phyloP scores from a whole-genome alignment of 169 alveolate genomes.

The Blepharisma undulans region DNA sequence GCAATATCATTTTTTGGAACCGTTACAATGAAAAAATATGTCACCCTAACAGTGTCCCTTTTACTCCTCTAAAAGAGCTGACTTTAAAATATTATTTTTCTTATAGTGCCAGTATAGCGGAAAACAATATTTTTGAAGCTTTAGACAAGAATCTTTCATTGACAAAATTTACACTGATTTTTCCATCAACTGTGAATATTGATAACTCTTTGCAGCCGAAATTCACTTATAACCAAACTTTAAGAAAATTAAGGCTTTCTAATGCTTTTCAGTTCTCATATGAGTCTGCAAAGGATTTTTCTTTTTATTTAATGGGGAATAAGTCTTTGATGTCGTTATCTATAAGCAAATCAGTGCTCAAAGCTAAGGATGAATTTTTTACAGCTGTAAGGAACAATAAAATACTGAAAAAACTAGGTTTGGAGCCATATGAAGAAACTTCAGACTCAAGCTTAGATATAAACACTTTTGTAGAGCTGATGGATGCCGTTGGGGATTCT shows the following conservation, averaged over 20 bases:
- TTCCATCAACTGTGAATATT: not conserved
- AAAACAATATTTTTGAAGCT: not conserved
- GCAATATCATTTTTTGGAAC: not conserved
- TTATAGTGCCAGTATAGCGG: not conserved
- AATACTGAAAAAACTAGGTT: not conserved
- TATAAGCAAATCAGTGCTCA: not conserved
- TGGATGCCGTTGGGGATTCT: not conserved
- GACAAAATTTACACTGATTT: not conserved
- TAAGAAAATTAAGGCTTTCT: not conserved
- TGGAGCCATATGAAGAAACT: not conserved
- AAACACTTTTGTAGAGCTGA: constrained; percentile 2
- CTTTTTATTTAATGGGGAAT: not conserved
- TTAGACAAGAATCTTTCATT: not conserved
- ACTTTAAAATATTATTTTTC: not conserved
- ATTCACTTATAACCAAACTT: not conserved
- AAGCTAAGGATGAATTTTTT: not conserved
- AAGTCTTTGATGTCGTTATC: not conserved
- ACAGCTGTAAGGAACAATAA: not conserved
- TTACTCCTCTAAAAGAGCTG: constrained; percentile 10
- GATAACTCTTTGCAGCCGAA: not conserved
- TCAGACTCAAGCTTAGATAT: not conserved
- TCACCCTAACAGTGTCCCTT: not conserved
- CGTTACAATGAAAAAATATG: not conserved
- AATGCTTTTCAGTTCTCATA: not conserved
- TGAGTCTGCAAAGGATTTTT: not conserved